phyloP scores from a whole-genome alignment of 352 stramenopile genomes.

The Blastocystis sp. region DNA sequence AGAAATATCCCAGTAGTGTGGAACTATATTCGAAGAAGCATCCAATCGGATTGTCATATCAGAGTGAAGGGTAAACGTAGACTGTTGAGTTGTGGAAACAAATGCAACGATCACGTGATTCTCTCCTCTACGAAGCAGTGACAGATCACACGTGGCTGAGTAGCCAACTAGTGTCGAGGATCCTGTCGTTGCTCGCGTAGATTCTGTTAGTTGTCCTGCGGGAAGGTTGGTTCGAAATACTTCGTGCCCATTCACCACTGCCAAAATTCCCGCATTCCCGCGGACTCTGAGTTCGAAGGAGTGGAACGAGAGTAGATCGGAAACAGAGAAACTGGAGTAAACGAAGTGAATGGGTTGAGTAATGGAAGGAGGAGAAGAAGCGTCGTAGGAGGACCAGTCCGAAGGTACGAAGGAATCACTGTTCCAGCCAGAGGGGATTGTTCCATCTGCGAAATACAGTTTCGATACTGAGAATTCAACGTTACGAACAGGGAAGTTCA shows the following conservation, averaged over 20 bases:
- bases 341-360: background rate
- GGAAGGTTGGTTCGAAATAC: background rate
- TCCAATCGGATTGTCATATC: background rate
- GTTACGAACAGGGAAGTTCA: background rate
- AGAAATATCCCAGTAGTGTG: background rate
- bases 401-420: background rate
- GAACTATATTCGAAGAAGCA: background rate
- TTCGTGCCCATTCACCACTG: background rate
- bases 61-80: background rate
- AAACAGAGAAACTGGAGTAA: slow-evolving; percentile 1
- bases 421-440: background rate
- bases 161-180: background rate
- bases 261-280: background rate
- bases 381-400: background rate
- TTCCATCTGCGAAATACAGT: background rate
- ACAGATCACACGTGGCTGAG: background rate
- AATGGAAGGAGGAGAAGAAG: background rate
- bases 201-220: background rate
- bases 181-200: background rate
- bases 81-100: background rate
- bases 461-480: background rate
- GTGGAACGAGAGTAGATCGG: background rate
- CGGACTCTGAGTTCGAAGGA: background rate
- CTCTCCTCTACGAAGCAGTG: background rate
- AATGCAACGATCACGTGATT: background rate